phyloP scores from a whole-genome alignment of 257 asterid genomes.

The Solanum clarkiae region DNA sequence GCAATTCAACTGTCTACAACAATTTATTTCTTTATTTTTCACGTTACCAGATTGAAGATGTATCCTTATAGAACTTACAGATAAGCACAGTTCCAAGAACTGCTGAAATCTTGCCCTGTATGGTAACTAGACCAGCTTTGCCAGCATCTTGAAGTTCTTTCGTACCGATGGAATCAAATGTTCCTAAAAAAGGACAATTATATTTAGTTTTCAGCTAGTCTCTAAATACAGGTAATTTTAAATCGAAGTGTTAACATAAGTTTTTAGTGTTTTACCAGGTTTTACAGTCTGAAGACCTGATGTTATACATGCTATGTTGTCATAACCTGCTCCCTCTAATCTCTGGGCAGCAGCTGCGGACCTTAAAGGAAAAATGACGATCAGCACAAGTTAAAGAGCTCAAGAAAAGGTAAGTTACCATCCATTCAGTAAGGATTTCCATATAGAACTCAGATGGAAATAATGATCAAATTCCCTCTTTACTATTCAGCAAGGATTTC shows the following conservation, averaged over 20 bases:
- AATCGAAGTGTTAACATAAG: background rate
- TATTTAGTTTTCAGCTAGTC: background rate
- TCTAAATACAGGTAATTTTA: background rate
- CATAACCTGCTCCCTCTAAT: conserved; percentile 64
- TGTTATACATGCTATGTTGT: conserved; percentile 66
- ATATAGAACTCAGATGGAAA: background rate
- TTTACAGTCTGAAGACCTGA: conserved; percentile 83
- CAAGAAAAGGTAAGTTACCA: background rate
- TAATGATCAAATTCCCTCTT: background rate
- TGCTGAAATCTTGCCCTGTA: conserved; percentile 87
- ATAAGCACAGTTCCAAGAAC: conserved; percentile 84
- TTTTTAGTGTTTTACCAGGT: conserved; percentile 37
- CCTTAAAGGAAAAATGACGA: conserved; percentile 20
- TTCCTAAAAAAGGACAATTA: conserved; percentile 29
- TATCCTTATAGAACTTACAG: conserved; percentile 33
- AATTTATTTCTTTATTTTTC: background rate
- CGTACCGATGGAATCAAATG: conserved; percentile 72
- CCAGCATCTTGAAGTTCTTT: conserved; percentile 93
- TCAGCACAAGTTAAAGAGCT: background rate
- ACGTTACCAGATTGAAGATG: background rate
- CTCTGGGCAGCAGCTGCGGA: conserved; percentile 70
- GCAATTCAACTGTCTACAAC: background rate
- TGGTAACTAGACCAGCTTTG: conserved; percentile 71
- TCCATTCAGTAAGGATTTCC: background rate
- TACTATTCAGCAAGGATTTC: background rate